A percentile compares a stretch with the other conserved stretches of the same genome.
Conservation (phyloP, 202 grass and related monocot genomes). For the Saccharum hybrid region DNA sequence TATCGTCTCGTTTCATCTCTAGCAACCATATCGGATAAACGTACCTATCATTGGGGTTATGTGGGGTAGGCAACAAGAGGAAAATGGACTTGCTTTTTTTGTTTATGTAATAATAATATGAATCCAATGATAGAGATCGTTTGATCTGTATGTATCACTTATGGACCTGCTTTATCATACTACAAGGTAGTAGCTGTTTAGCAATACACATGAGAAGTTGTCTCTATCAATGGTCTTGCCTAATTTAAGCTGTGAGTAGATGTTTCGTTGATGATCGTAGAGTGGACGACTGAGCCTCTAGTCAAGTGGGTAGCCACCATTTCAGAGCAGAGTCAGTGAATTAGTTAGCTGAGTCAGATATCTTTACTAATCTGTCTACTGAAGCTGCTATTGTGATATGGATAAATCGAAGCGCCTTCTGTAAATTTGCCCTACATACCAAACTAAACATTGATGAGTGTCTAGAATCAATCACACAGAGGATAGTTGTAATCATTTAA, state of each 20-base stretch:
- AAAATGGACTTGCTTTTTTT: constrained; percentile 19
- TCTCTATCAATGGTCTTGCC: constrained; percentile 5
- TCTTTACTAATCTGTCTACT: neutral
- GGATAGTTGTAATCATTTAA: neutral
- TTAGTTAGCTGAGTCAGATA: neutral
- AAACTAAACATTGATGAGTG: neutral
- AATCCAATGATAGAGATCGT: neutral
- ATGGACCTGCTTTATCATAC: neutral
- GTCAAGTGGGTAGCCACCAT: neutral
- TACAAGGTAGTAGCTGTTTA: neutral
- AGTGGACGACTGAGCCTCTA: neutral
- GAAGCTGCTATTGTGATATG: constrained; percentile 8
- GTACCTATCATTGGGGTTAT: constrained; percentile 25
- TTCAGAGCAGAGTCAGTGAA: neutral
- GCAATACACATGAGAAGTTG: neutral
- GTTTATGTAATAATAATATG: neutral
- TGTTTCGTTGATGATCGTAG: neutral
- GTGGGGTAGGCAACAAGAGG: constrained; percentile 24
- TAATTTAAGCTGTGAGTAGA: constrained; percentile 14
- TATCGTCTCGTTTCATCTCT: too few relatives aligned
- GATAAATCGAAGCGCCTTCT: neutral
- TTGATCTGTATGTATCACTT: constrained; percentile 14
- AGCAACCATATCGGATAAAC: constrained; percentile 40
- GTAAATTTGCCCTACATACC: neutral
- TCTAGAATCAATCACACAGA: neutral